Evolutionary conservation across 495 filamentous ascomycete genomes (phyloP).

Genomic region (Penicillium diatomitis): DNA sequence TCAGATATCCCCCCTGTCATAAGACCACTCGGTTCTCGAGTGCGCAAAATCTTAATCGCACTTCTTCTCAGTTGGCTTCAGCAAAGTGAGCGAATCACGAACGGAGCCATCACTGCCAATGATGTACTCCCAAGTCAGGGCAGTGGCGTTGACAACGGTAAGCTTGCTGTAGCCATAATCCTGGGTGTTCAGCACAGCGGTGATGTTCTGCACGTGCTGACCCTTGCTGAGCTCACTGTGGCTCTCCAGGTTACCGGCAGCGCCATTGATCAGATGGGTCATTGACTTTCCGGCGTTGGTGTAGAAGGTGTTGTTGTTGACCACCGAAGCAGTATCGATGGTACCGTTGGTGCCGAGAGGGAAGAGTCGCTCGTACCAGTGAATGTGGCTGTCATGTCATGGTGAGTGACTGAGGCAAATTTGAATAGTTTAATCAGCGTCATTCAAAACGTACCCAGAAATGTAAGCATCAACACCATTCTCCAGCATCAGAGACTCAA

Average conservation of each 20-base stretch:
- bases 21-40: too few species aligned
- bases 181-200: conserved; percentile 35
- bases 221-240: conserved; percentile 26
- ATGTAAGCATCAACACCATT: conserved; percentile 50
- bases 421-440: too few species aligned
- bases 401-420: not conserved
- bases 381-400: conserved; percentile 35
- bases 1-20: too few species aligned
- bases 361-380: conserved; percentile 43
- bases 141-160: conserved; percentile 32
- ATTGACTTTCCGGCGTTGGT: conserved; percentile 31
- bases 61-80: conserved; percentile 5
- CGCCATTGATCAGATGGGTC: conserved; percentile 43
- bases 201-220: conserved; percentile 30
- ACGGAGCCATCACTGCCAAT: conserved; percentile 32
- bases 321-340: conserved; percentile 26
- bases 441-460: conserved; percentile 21
- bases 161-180: conserved; percentile 44
- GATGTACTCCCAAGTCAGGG: conserved; percentile 38
- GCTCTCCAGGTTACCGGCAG: conserved; percentile 38
- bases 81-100: conserved; percentile 30
- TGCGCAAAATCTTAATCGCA: not conserved
- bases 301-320: conserved; percentile 36
- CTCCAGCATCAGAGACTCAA: conserved; percentile 45
- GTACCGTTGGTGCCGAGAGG: conserved; percentile 27